Conservation (phyloP, 208 protist genomes). For the Wallacemonas collosoma region DNA sequence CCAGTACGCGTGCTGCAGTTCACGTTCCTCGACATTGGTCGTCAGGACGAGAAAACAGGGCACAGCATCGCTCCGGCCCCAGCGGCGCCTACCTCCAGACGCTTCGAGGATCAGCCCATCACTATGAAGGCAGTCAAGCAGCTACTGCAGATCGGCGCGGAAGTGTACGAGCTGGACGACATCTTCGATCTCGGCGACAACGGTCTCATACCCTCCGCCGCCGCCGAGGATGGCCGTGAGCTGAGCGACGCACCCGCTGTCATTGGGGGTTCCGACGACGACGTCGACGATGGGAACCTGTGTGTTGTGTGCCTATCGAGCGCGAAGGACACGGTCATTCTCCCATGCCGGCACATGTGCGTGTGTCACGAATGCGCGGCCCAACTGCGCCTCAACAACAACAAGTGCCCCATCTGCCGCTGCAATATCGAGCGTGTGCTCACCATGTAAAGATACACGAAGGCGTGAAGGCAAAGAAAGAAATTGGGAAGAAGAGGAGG, state of each 20-base stretch:
- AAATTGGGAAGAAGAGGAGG: too few species aligned
- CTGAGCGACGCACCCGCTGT: background rate
- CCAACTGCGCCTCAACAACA: conserved; percentile 70
- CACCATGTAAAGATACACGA: conserved; percentile 35
- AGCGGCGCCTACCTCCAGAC: too few species aligned
- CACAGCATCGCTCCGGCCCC: too few species aligned
- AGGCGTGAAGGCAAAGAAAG: too few species aligned
- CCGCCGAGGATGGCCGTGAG: conserved; percentile 29
- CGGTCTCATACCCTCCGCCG: conserved; percentile 2
- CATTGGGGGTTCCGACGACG: conserved; percentile 9
- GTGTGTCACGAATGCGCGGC: conserved; percentile 87
- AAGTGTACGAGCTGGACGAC: conserved; percentile 84
- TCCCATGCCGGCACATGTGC: conserved; percentile 94
- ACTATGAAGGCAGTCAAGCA: conserved; percentile 53
- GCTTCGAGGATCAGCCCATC: background rate
- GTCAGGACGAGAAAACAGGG: too few species aligned
- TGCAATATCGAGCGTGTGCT: conserved; percentile 68
- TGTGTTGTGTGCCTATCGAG: conserved; percentile 93
- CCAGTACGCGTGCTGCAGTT: conserved; percentile 25
- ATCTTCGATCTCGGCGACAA: conserved; percentile 66
- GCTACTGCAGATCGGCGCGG: conserved; percentile 62
- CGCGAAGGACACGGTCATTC: conserved; percentile 78
- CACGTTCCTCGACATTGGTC: conserved; percentile 32
- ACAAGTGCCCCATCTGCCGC: conserved; percentile 93
- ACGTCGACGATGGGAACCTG: conserved; percentile 38